Evolutionary conservation across 108 stramenopile genomes (phyloP).

Genomic region (Stephanodiscus minutulus): DNA sequence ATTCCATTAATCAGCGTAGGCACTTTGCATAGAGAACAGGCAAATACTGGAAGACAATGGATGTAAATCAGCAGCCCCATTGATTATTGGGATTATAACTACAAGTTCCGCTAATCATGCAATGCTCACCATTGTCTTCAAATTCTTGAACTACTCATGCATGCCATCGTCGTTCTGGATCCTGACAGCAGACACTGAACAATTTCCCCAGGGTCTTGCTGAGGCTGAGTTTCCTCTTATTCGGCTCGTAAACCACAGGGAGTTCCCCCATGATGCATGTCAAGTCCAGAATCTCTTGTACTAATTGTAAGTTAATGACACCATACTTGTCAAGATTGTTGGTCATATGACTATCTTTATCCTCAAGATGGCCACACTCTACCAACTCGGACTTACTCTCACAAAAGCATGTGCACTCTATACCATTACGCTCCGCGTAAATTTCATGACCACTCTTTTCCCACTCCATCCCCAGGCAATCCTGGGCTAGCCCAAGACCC

Average conservation of each 20-base stretch:
- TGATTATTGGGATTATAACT: constrained; percentile 12
- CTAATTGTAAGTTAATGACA: constrained; percentile 83
- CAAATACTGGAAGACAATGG: not conserved
- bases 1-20: too few relatives aligned
- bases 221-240: constrained; percentile 74
- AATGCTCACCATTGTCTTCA: constrained; percentile 42
- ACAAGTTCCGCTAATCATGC: too few relatives aligned
- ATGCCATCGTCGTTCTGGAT: constrained; percentile 93
- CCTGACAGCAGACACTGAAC: constrained; percentile 86
- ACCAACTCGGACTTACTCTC: too few relatives aligned
- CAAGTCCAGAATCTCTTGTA: constrained; percentile 78
- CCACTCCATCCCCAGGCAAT: too few relatives aligned
- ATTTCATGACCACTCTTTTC: too few relatives aligned
- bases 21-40: too few relatives aligned
- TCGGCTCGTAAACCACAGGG: constrained; percentile 87
- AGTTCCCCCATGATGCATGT: constrained; percentile 66
- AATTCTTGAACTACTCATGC: constrained; percentile 85
- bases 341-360: constrained; percentile 91
- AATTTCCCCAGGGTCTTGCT: constrained; percentile 90
- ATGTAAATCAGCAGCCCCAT: not conserved
- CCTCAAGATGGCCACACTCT: too few relatives aligned
- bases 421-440: too few relatives aligned
- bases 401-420: too few relatives aligned
- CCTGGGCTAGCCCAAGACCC: too few relatives aligned
- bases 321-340: constrained; percentile 91